Conservation (phyloP, 1,139 yeast genomes). For the Scheffersomyces illinoinensis region DNA sequence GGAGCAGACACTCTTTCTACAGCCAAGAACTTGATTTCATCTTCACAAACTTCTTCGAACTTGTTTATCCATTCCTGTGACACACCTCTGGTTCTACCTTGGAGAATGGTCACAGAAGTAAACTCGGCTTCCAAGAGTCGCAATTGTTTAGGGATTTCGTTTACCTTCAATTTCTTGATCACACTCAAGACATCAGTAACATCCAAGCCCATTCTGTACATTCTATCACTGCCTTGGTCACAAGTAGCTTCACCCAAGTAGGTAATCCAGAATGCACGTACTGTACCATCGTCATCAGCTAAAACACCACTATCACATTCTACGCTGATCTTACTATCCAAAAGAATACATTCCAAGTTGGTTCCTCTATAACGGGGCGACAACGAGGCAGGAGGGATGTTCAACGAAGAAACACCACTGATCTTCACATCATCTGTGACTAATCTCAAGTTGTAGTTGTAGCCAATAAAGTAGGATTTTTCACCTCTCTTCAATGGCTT, state of each 20-base stretch:
- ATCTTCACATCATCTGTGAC: conserved; percentile 77
- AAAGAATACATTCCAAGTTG: conserved; percentile 72
- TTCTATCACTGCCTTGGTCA: conserved; percentile 52
- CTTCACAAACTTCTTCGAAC: conserved; percentile 59
- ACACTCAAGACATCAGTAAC: conserved; percentile 63
- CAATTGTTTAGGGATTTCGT: conserved; percentile 53
- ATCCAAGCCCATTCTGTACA: conserved; percentile 82
- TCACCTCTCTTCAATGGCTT: conserved; percentile 74
- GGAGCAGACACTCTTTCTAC: conserved; percentile 71
- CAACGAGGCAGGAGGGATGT: conserved; percentile 66
- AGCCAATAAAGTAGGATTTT: conserved; percentile 74
- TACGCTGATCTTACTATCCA: conserved; percentile 71
- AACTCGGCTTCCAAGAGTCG: conserved; percentile 81
- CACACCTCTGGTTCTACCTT: conserved; percentile 84
- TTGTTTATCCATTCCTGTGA: conserved; percentile 77
- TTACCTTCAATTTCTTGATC: conserved; percentile 53
- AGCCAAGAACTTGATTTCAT: conserved; percentile 70
- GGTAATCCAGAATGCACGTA: conserved; percentile 83
- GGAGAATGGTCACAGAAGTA: conserved; percentile 64
- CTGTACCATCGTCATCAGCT: conserved; percentile 75
- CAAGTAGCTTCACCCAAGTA: conserved; percentile 66
- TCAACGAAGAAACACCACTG: conserved; percentile 72
- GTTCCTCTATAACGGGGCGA: conserved; percentile 86
- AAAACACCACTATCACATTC: conserved; percentile 82
- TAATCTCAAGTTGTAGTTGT: conserved; percentile 67